Evolutionary conservation across 2,329 filamentous ascomycete species (phyloP), one percentile per base, ranked within the genome.

Genomic region (Ophiosphaerella korrae): DNA sequence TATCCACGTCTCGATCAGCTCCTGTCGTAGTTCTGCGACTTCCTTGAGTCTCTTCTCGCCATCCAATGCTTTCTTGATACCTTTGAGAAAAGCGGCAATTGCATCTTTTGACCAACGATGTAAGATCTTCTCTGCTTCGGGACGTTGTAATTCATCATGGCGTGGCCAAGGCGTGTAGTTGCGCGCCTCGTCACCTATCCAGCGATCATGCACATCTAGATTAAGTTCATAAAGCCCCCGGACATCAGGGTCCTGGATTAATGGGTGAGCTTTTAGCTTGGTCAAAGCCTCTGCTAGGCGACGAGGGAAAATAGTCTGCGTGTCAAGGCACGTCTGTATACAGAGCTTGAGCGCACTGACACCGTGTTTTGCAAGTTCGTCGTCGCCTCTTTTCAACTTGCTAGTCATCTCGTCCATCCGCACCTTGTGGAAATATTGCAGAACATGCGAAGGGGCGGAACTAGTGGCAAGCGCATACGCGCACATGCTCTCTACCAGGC

Each of bases 131-230:
- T 77, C 73, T 5, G 72, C 76, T 14, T 79, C 76, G 2, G 68
- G 48, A 26, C 67, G 55, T 21, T 75, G 66, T 5, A 81, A 62
- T 58, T 94, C 89, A 58, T 92, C 90, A 62, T 95, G 87, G 26
- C 89, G 86, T 32, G 95, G 89, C 76, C 91, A 96, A 0, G 92
- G 92, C 1, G 87, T 93, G 68, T 95, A 97, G 58, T 88, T 88
- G 40, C 84, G 84, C 36, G 96, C 89, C 53, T 95, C 90, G 7
- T 92, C 86, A 14, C 88, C 83, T 55, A 94, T 89, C 89, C 92
- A 96, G 16, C 82, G 82, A 57, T 87, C 85, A 64, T 90, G 86
- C 8, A 94, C 76, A 66, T 96, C 91, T 23, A 97, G 76, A 32
- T 89, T 84, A 11, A 96, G 76, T 13, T 87, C 88, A 57, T 89